These are phyloP conservation scores for Nitzschia putrida DNA, from an alignment of 108 stramenopile genomes.

Conservation along the genomic window DNA sequence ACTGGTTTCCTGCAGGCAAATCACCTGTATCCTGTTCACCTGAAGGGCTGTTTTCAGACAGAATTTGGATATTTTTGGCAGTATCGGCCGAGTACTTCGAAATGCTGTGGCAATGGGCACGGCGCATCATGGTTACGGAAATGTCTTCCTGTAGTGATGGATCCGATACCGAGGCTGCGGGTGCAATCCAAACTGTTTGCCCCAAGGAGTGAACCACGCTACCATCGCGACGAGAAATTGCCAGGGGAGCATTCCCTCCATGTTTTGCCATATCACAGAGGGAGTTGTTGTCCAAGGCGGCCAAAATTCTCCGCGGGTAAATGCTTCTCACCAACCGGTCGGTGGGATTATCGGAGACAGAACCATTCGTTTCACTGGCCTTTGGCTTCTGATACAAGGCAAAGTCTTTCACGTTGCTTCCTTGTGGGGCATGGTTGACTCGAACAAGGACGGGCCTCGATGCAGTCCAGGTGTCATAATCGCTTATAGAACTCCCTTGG, in stretches of 20 bases:
- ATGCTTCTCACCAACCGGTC: slow-evolving; percentile 16
- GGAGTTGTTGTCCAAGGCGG: slow-evolving; percentile 49
- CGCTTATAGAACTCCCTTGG: slow-evolving; percentile 49
- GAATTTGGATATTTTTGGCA: slow-evolving; percentile 51
- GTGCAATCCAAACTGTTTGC: slow-evolving; percentile 51
- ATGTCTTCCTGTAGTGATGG: slow-evolving; percentile 54
- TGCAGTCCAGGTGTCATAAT: slow-evolving; percentile 61
- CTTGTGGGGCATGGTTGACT: slow-evolving; percentile 14
- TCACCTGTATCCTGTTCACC: background rate
- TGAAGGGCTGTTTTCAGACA: slow-evolving; percentile 44
- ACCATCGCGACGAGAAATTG: slow-evolving; percentile 75
- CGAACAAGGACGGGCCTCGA: slow-evolving; percentile 47
- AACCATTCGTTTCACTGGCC: background rate
- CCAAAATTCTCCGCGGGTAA: slow-evolving; percentile 49
- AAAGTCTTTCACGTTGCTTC: slow-evolving; percentile 31
- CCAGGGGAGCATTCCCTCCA: slow-evolving; percentile 50
- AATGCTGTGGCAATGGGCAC: slow-evolving; percentile 53
- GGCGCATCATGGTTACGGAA: slow-evolving; percentile 75
- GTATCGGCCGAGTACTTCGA: slow-evolving; percentile 68
- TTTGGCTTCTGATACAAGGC: slow-evolving; percentile 23
- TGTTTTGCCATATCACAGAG: slow-evolving; percentile 51
- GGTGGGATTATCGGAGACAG: background rate
- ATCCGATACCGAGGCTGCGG: background rate
- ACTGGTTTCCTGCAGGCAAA: slow-evolving; percentile 2
- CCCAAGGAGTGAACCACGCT: slow-evolving; percentile 60